Percentiles rank a stretch among this genome's conserved stretches.
phyloP scores from a whole-genome alignment of 345 rosid genomes.

The Sapria himalayana region DNA sequence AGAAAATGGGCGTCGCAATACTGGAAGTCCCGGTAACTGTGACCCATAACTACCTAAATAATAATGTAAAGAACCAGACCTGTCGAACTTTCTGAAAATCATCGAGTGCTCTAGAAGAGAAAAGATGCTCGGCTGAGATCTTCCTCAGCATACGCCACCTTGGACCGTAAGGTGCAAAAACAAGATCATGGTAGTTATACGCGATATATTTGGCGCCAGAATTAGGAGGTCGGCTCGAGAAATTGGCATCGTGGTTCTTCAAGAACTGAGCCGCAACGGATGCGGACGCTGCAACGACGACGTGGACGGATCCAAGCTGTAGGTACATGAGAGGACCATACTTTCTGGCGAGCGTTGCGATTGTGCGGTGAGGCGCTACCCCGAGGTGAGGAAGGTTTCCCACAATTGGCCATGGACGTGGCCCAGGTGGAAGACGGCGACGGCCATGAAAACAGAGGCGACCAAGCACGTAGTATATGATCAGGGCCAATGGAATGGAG shows the following conservation, averaged over 20 bases:
- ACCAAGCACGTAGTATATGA: not conserved
- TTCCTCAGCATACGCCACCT: slow-evolving; percentile 79
- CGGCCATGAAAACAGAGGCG: slow-evolving; percentile 3
- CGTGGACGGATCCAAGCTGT: slow-evolving; percentile 49
- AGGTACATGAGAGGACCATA: slow-evolving; percentile 77
- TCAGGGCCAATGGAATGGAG: not conserved
- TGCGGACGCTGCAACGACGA: slow-evolving; percentile 68
- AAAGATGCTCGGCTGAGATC: slow-evolving; percentile 60
- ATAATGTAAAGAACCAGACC: no score
- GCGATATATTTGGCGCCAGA: slow-evolving; percentile 79
- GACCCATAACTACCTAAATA: no score
- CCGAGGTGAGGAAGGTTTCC: slow-evolving; percentile 90
- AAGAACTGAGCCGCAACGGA: slow-evolving; percentile 68
- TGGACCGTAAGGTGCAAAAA: slow-evolving; percentile 77
- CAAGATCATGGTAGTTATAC: slow-evolving; percentile 78
- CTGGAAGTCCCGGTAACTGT: no score
- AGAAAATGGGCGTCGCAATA: not conserved
- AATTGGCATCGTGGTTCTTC: slow-evolving; percentile 56
- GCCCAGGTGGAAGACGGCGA: slow-evolving; percentile 62
- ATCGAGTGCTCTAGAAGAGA: slow-evolving; percentile 76
- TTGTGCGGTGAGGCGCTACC: slow-evolving; percentile 43
- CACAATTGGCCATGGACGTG: slow-evolving; percentile 64
- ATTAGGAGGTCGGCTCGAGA: slow-evolving; percentile 78
- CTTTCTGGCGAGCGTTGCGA: slow-evolving; percentile 29
- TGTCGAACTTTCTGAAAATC: slow-evolving; percentile 56